A percentile compares a stretch with the other conserved stretches of the same genome.
These are phyloP conservation scores for Teratosphaeria epicoccoides DNA, from an alignment of 2,329 filamentous ascomycete genomes.

Conservation along the genomic window DNA sequence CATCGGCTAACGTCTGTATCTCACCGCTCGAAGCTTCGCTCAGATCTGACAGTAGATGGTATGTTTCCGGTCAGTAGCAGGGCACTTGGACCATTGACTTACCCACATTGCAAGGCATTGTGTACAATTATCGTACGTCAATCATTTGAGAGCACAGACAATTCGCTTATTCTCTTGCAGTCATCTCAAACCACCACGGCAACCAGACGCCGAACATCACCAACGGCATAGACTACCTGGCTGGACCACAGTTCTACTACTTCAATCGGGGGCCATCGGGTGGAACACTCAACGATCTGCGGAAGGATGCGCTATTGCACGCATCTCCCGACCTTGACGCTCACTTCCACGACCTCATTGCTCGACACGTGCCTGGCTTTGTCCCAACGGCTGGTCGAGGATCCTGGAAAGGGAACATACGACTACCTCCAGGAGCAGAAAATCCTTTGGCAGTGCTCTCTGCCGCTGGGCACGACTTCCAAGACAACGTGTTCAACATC, in stretches of 20 bases:
- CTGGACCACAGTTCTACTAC: conserved; percentile 53
- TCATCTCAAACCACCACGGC: conserved; percentile 51
- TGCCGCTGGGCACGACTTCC: conserved; percentile 42
- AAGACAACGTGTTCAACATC: conserved; percentile 47
- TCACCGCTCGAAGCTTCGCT: conserved; percentile 36
- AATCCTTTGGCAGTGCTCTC: conserved; percentile 48
- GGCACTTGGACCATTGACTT: too few relatives aligned
- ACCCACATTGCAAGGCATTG: too few relatives aligned
- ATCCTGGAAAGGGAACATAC: conserved; percentile 40
- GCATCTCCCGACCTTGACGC: conserved; percentile 45
- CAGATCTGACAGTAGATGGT: conserved; percentile 53
- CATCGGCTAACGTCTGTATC: neutral
- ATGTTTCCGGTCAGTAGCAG: too few relatives aligned
- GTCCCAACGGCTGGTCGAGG: conserved; percentile 43
- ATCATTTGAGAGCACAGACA: neutral
- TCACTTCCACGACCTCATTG: conserved; percentile 54
- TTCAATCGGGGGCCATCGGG: conserved; percentile 48
- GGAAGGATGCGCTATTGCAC: conserved; percentile 44
- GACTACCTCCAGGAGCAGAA: conserved; percentile 42
- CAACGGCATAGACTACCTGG: conserved; percentile 53
- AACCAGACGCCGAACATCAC: conserved; percentile 54
- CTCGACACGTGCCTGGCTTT: conserved; percentile 49
- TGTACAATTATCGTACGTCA: conserved; percentile 50
- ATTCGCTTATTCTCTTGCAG: neutral
- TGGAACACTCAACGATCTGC: conserved; percentile 38